Conservation (phyloP, 805 yeast species). For the Wickerhamiella azymoides region DNA sequence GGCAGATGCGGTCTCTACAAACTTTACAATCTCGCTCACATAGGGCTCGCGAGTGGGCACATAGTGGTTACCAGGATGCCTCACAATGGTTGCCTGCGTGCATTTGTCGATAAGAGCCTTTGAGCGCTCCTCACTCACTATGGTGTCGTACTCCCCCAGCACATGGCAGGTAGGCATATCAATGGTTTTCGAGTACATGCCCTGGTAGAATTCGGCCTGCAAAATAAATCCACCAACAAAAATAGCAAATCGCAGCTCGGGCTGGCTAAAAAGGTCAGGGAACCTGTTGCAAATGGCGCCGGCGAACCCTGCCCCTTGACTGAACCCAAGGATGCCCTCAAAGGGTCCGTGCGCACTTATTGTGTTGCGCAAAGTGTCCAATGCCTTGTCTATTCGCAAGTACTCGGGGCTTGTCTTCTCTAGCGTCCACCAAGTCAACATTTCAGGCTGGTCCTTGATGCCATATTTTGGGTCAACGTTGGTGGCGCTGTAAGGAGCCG, state of each 20-base stretch:
- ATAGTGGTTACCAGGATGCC: conserved; percentile 95
- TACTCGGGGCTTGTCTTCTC: conserved; percentile 22
- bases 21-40: conserved; percentile 22
- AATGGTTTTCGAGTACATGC: conserved; percentile 23
- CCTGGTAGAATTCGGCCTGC: conserved; percentile 20
- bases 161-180: conserved; percentile 49
- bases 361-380: conserved; percentile 38
- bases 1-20: conserved; percentile 17
- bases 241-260: conserved; percentile 53
- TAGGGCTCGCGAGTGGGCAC: conserved; percentile 75
- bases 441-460: conserved; percentile 24
- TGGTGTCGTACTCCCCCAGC: conserved; percentile 74
- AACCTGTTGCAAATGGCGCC: conserved; percentile 54
- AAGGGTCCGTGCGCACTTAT: conserved; percentile 63
- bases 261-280: conserved; percentile 37
- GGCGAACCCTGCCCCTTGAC: conserved; percentile 87
- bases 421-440: conserved; percentile 69
- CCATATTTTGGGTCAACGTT: conserved; percentile 65
- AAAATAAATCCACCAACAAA: conserved; percentile 51
- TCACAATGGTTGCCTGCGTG: conserved; percentile 31
- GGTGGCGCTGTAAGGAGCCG: conserved; percentile 58
- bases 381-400: conserved; percentile 29
- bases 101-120: conserved; percentile 43
- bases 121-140: conserved; percentile 64
- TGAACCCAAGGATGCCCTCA: conserved; percentile 79